Evolutionary conservation across 1,284 basidiomycete genomes (phyloP).

Genomic region (Tilletia indica): DNA sequence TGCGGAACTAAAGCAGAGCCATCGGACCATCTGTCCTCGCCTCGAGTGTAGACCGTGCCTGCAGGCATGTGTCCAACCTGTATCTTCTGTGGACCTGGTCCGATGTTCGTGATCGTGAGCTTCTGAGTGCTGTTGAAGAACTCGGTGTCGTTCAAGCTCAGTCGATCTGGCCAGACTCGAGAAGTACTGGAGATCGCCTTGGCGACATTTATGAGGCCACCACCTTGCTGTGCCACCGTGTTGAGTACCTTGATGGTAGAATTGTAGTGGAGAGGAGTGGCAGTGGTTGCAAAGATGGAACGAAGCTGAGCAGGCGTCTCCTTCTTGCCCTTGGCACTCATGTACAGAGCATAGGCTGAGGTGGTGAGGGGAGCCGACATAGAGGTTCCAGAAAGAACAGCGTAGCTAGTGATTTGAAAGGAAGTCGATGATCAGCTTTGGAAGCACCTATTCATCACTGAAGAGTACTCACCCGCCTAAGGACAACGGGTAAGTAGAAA

Average conservation of each 20-base stretch:
- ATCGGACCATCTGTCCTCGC: slow-evolving; percentile 29
- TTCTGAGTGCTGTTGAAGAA: slow-evolving; percentile 35
- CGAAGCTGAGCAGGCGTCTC: slow-evolving; percentile 52
- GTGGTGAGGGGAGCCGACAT: background rate
- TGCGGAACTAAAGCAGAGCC: slow-evolving; percentile 57
- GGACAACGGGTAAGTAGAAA: background rate
- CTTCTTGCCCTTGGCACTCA: slow-evolving; percentile 61
- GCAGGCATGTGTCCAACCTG: slow-evolving; percentile 40
- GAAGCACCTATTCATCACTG: too few species aligned
- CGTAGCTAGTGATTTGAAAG: slow-evolving; percentile 4
- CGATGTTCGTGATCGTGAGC: slow-evolving; percentile 42
- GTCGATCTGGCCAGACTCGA: slow-evolving; percentile 64
- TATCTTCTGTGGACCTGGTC: slow-evolving; percentile 35
- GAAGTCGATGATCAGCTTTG: background rate
- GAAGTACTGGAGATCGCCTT: slow-evolving; percentile 64
- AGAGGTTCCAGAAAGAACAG: background rate
- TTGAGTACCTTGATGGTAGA: slow-evolving; percentile 61
- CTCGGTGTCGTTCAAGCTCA: slow-evolving; percentile 71
- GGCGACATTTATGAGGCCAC: slow-evolving; percentile 69
- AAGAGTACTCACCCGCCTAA: background rate
- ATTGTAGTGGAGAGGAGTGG: slow-evolving; percentile 61
- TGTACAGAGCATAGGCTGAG: slow-evolving; percentile 61
- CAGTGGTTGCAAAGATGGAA: slow-evolving; percentile 66
- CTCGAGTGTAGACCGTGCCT: slow-evolving; percentile 57
- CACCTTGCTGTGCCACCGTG: slow-evolving; percentile 67